Evolutionary conservation across 331 rosid genomes (phyloP).

Genomic region (Cydonia oblonga): DNA sequence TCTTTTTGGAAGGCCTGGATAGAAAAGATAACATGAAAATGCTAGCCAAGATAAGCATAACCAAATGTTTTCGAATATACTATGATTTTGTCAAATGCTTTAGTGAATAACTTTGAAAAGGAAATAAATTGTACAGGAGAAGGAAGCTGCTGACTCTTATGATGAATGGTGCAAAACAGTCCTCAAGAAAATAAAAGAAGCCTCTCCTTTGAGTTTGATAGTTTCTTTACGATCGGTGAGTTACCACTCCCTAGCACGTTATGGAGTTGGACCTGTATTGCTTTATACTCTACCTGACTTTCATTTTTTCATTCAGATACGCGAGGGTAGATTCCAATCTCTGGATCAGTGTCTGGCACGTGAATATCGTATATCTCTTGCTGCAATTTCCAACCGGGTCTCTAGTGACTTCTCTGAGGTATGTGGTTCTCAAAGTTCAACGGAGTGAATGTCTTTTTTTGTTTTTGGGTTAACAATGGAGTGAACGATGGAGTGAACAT

Average conservation of each 20-base stretch:
- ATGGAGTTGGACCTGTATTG: constrained; percentile 12
- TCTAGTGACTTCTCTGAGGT: constrained; percentile 83
- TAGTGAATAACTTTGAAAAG: not conserved
- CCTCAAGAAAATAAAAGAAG: too few species aligned
- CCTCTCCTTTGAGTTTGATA: constrained; percentile 89
- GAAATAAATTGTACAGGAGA: constrained; percentile 40
- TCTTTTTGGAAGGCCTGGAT: too few species aligned
- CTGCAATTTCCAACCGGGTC: constrained; percentile 41
- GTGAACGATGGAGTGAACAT: not conserved
- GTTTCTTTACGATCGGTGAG: constrained; percentile 80
- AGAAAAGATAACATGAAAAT: not conserved
- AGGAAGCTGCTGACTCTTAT: too few species aligned
- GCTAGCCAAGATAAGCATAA: not conserved
- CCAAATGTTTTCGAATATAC: not conserved
- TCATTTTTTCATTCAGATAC: constrained; percentile 44
- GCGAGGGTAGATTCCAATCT: constrained; percentile 85
- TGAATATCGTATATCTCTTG: constrained; percentile 68
- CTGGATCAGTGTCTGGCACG: constrained; percentile 84
- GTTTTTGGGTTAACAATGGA: too few species aligned
- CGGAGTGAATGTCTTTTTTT: not conserved
- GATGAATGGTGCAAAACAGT: too few species aligned
- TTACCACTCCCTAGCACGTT: not conserved
- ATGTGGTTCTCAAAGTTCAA: constrained; percentile 10
- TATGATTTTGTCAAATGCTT: not conserved
- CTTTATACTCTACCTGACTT: constrained; percentile 3